phyloP scores from a whole-genome alignment of 2,329 filamentous ascomycete species.

The Colletotrichum tropicale region DNA sequence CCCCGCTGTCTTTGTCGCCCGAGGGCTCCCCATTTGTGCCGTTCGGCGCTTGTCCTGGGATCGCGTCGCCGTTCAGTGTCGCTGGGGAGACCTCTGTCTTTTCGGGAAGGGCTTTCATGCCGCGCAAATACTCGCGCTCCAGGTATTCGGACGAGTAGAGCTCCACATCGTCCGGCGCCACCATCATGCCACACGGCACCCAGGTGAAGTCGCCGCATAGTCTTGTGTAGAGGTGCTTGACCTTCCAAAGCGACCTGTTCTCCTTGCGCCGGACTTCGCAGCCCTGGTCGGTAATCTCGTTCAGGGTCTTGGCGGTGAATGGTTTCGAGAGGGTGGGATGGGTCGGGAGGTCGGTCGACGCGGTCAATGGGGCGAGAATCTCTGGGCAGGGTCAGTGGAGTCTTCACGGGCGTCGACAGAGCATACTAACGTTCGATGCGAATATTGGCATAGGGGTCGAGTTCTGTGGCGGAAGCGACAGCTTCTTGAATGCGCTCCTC shows the following conservation, averaged over 20 bases:
- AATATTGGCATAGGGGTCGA: constrained; percentile 77
- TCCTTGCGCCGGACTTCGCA: constrained; percentile 77
- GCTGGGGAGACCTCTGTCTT: background rate
- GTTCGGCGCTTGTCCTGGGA: constrained; percentile 16
- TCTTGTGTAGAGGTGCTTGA: constrained; percentile 75
- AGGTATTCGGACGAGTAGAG: constrained; percentile 57
- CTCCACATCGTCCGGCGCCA: constrained; percentile 59
- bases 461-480: constrained; percentile 65
- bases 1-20: constrained; percentile 3
- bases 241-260: constrained; percentile 72
- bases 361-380: constrained; percentile 76
- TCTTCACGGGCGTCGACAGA: background rate
- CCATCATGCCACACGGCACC: constrained; percentile 64
- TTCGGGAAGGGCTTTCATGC: constrained; percentile 7
- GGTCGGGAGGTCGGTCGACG: constrained; percentile 74
- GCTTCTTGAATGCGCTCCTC: constrained; percentile 66
- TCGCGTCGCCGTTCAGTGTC: constrained; percentile 21
- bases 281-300: constrained; percentile 72
- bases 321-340: constrained; percentile 78
- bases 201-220: constrained; percentile 77
- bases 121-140: constrained; percentile 36
- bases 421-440: constrained; percentile 68
- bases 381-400: constrained; percentile 50
- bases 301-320: constrained; percentile 76
- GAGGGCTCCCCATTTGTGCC: constrained; percentile 25